Base-by-base conservation (phyloP, 2,329 filamentous ascomycete genomes). In the Talaromyces sp. region DNA sequence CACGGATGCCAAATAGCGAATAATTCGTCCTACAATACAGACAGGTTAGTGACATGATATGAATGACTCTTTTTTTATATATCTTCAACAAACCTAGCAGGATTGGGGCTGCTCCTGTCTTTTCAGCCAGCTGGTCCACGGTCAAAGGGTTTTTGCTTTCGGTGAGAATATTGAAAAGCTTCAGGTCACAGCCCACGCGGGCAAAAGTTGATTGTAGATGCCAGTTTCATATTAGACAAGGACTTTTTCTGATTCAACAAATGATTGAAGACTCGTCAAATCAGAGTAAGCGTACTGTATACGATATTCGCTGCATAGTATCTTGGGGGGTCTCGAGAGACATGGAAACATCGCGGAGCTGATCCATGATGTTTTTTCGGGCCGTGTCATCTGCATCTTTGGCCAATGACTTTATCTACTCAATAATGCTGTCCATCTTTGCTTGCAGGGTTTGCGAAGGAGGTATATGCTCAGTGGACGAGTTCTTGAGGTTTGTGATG, bases 1-100 rank as follows among this genome's bases (percentile, higher is more conserved):
- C 4, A 63, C 51, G 0, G 69, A 70, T 19, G 68, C 66, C 10
- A 71, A 55, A 44, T 69, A 70, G n/a, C 70, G 67, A 5, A 71
- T 58, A 39, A 71, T 30, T 19, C 65, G 65, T 4, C 55, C 65
- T 65, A 47, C 28, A 15, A 30, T 9, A 32, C n/a, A 30, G 51
- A 32, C 60, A 49, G 13, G 19, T 13, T 17, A 30, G 19, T 60
- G 17, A 65, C 15, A 39, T 15, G 52, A 36, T 22, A 15, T n/a
- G 2, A 15, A 55, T 30, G 1, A 15, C 7, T 19, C 3, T 6
- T 19, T 36, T 1, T 19, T 7, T 22, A 4, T n/a, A n/a, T n/a
- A n/a, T 6, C 13, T 39, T 9, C 7, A n/a, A 36, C 10, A 56
- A 19, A 63, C 58, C 52, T 4, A 60, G 49, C 2, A 60, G 36